Base-by-base conservation (phyloP, 352 stramenopile genomes). In the Globisporangium nodosum region DNA sequence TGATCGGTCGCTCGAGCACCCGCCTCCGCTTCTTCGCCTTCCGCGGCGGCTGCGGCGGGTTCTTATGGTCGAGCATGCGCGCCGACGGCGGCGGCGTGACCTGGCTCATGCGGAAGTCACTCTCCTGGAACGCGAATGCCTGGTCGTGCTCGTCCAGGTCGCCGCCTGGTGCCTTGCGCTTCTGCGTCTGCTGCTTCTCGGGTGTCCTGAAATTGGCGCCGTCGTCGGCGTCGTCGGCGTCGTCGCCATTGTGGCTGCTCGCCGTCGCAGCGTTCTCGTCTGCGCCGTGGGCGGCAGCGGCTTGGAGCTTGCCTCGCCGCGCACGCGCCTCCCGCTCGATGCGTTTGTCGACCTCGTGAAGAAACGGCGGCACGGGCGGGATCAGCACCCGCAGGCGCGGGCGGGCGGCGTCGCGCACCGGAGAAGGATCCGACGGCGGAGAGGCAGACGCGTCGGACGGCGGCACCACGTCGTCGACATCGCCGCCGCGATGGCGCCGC, bases 1-100 rank as follows among this genome's bases (percentile, higher is more conserved):
- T 55, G n/a, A 56, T 48, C 13, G 45, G 54, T 1, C 55, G 60
- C 15, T 55, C 53, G 6, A 73, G 52, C n/a, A 49, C 45, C n/a
- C 65, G 68, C 13, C 68, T 65, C 6, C 53, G 55, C 52, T 71
- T 76, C 55, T 68, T 67, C 33, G 47, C 64, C 30, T 73, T 73
- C 5, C 68, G 74, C 0, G 79, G 79, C 16, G 79, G 79, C 5
- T 75, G 77, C 11, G 79, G 79, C n/a, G 79, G 79, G 60, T 89
- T 89, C 51, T 72, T 70, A 46, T 75, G 65, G 57, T 89, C 77
- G 30, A 86, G 61, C 79, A 89, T 89, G 40, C 79, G 75, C 24
- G 74, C 65, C 1, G 79, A 89, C 30, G 79, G 79, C 13, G 79
- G 79, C 21, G 79, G 79, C 31, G 79, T 89, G 46, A 86, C 73